Evolutionary conservation across 176 grass and related monocot species (phyloP).

Genomic region (Triticum urartu): DNA sequence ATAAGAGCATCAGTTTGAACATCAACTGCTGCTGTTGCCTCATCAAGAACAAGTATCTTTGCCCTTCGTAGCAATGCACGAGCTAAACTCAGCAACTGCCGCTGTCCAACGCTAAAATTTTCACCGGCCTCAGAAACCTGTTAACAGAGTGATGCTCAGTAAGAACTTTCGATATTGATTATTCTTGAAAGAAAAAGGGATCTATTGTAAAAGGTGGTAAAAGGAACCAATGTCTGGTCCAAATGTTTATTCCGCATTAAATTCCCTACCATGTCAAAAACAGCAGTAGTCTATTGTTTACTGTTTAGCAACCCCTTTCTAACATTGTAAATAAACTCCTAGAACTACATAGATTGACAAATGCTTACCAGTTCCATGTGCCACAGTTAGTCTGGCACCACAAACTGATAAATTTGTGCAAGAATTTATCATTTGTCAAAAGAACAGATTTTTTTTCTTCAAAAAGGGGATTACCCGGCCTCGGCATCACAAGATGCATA

Average conservation of each 20-base stretch:
- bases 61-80: slow-evolving; percentile 89
- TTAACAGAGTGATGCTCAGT: background rate
- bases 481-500: too few species aligned
- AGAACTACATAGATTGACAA: background rate
- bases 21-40: slow-evolving; percentile 97
- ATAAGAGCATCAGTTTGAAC: slow-evolving; percentile 97
- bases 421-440: too few species aligned
- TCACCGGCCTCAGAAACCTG: slow-evolving; percentile 96
- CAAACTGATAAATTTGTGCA: background rate
- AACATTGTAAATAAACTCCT: background rate
- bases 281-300: slow-evolving; percentile 21
- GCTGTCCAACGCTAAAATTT: slow-evolving; percentile 97
- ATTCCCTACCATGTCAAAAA: background rate
- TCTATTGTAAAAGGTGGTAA: background rate
- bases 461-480: too few species aligned
- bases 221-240: background rate
- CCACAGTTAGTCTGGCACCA: background rate
- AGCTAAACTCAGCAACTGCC: slow-evolving; percentile 85
- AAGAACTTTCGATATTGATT: background rate
- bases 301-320: slow-evolving; percentile 7
- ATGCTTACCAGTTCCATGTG: background rate
- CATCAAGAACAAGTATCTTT: slow-evolving; percentile 98
- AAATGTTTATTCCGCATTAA: background rate
- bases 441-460: background rate
- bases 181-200: background rate